Conservation (phyloP, 2,329 filamentous ascomycete genomes). For the Cladophialophora chaetospira region DNA sequence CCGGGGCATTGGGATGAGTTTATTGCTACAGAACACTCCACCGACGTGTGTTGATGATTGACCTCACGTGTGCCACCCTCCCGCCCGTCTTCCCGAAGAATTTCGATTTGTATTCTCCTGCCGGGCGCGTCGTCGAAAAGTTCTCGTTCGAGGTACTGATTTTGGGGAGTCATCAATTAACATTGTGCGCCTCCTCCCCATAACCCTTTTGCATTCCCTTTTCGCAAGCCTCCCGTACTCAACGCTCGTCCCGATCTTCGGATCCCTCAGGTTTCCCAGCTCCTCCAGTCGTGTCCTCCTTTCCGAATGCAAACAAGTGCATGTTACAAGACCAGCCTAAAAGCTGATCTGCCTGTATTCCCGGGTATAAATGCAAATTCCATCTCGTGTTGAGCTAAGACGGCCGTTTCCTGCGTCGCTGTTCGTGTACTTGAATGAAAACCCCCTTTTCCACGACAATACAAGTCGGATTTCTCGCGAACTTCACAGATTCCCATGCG, state of each 20-base stretch:
- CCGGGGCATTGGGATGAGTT: background rate
- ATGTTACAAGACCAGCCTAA: no score
- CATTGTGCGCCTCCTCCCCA: no score
- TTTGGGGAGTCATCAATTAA: no score
- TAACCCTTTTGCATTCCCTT: no score
- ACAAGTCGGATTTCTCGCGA: background rate
- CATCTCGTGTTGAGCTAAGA: background rate
- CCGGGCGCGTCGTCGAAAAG: background rate
- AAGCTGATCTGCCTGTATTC: background rate
- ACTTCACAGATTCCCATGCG: background rate
- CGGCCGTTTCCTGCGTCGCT: background rate
- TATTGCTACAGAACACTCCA: background rate
- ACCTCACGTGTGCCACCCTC: background rate
- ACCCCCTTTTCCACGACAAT: background rate
- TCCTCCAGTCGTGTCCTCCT: background rate
- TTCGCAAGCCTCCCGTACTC: no score
- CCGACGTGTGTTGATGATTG: background rate
- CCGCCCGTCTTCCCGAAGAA: background rate
- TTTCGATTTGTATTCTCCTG: background rate
- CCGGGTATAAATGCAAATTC: background rate
- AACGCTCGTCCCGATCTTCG: no score
- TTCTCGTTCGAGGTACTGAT: no score
- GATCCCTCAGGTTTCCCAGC: background rate
- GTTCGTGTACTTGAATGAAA: background rate
- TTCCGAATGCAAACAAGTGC: background rate